Percentiles rank a stretch among this genome's conserved stretches.
These are phyloP conservation scores for Reticulascus tulasneorum DNA, from an alignment of 2,329 filamentous ascomycete genomes.

Conservation along the genomic window DNA sequence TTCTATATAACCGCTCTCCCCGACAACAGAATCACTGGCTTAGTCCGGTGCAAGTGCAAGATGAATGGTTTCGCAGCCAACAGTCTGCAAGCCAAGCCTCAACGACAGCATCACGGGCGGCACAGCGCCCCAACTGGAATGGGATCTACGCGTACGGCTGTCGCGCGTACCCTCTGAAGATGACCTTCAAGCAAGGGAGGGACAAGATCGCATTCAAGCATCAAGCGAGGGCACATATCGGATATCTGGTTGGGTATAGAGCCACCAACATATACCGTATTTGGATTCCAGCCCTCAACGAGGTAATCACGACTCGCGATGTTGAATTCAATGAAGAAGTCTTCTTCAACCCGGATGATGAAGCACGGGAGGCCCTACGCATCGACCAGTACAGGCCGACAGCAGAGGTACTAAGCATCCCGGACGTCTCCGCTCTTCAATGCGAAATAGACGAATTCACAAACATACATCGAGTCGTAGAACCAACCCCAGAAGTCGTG, in stretches of 20 bases:
- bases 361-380: too few relatives aligned
- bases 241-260: not conserved
- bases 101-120: not conserved
- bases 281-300: not conserved
- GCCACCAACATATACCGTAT: slow-evolving; percentile 1
- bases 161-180: not conserved
- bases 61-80: not conserved
- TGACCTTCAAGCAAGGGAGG: not conserved
- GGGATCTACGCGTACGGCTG: not conserved
- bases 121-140: too few relatives aligned
- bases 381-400: too few relatives aligned
- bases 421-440: not conserved
- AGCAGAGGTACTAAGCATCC: too few relatives aligned
- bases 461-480: not conserved
- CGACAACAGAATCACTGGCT: not conserved
- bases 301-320: not conserved
- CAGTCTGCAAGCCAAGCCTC: not conserved
- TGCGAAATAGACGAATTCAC: not conserved
- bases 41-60: not conserved
- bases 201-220: not conserved
- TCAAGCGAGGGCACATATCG: not conserved
- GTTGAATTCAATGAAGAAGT: not conserved
- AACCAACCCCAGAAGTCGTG: not conserved
- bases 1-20: not conserved
- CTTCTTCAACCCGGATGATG: not conserved